Base-by-base conservation (phyloP, 441 rosid genomes). In the Arabidopsis hybrid region DNA sequence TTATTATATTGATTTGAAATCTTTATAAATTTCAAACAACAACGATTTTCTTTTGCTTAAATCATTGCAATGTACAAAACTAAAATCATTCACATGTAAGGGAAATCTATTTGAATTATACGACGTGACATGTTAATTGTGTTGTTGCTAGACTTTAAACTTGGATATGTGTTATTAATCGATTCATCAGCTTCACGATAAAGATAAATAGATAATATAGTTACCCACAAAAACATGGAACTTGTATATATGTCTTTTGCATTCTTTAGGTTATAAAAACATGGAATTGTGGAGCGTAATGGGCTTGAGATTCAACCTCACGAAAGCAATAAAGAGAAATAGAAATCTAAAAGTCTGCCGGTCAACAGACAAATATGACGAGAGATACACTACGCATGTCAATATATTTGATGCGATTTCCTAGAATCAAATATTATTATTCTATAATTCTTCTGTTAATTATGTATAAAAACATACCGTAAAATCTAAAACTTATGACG, bases 311-410 rank as follows among this genome's bases (percentile, higher is more conserved):
- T 39, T 21, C 26, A 21, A 21, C 26, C 21, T 31, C 36, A 17
- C 49, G 26, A 71, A 70, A 71, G 42, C n/a, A 60, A 10, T n/a
- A 61, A 51, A 52, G 53, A 72, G 21, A 39, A 40, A 62, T 21
- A 21, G 32, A 55, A 65, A 38, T 50, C 18, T 51, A 12, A 50
- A 62, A 62, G 60, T 67, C 18, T 50, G 42, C 11, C 40, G 73
- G 73, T 74, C 78, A 74, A 60, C 38, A 67, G 67, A 40, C 53
- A 40, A 32, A 11, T 38, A 49, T 73, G 55, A 59, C 53, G 36
- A 67, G 50, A 74, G 78, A 74, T 67, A 67, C 63, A 67, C 73
- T 29, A 60, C 78, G 78, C 78, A 67, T 11, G 78, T 67, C 73
- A 60, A 67, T 74, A 67, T 67, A 74, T 74, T 36, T 74, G 73